A percentile compares a stretch with the other conserved stretches of the same genome.
These are phyloP conservation scores for Thamnidium elegans DNA, from an alignment of 192 early-diverging fungal genomes.

Conservation along the genomic window DNA sequence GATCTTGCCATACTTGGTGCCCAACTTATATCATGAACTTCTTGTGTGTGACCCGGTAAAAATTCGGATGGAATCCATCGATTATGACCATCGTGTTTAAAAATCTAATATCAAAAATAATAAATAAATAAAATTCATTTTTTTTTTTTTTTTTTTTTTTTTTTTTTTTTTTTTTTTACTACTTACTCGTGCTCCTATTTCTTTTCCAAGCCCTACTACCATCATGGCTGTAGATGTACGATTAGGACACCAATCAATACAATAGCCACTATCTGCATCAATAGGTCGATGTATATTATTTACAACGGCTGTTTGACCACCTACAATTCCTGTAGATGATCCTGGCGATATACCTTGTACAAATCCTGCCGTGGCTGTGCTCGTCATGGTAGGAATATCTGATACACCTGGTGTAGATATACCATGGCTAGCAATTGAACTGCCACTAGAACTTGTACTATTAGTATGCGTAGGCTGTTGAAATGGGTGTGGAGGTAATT, in stretches of 20 bases:
- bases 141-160: background rate
- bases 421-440: constrained; percentile 21
- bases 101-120: constrained; percentile 43
- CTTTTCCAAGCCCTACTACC: constrained; percentile 82
- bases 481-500: background rate
- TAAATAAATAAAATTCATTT: background rate
- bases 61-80: constrained; percentile 63
- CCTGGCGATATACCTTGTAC: constrained; percentile 17
- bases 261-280: constrained; percentile 78
- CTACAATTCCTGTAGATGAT: constrained; percentile 10
- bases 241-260: constrained; percentile 86
- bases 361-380: background rate
- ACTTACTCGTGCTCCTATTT: constrained; percentile 66
- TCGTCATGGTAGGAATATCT: background rate
- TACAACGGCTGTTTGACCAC: constrained; percentile 5
- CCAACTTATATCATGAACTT: constrained; percentile 69
- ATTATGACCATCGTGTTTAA: constrained; percentile 50
- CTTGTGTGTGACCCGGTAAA: constrained; percentile 58
- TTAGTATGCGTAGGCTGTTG: constrained; percentile 21
- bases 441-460: constrained; percentile 19
- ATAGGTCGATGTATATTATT: constrained; percentile 9
- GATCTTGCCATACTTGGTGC: constrained; percentile 68
- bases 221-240: constrained; percentile 74
- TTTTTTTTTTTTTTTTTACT: background rate
- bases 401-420: background rate